phyloP scores from a whole-genome alignment of 192 early-diverging fungal genomes.

The Podila epigama region DNA sequence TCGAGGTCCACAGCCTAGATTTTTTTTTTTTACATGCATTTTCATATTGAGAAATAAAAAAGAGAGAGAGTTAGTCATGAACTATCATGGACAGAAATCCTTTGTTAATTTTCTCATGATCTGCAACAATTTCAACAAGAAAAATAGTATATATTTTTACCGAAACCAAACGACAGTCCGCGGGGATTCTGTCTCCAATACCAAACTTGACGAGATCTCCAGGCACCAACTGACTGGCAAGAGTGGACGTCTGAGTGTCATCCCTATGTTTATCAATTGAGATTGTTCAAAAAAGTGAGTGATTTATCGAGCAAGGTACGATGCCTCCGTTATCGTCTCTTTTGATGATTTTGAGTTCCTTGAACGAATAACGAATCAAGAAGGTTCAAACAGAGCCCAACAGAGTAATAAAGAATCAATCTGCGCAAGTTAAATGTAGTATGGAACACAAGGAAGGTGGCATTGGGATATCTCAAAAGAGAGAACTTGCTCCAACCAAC shows the following conservation, averaged over 20 bases:
- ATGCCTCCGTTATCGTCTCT: background rate
- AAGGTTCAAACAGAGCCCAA: conserved; percentile 8
- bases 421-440: conserved; percentile 2
- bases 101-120: no score
- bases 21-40: background rate
- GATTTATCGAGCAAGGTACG: no score
- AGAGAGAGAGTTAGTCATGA: no score
- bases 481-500: background rate
- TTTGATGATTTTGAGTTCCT: background rate
- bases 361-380: background rate
- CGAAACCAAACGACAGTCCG: conserved; percentile 83
- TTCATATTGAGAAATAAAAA: background rate
- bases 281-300: no score
- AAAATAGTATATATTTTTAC: conserved; percentile 29
- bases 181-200: conserved; percentile 93
- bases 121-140: no score
- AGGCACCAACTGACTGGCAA: conserved; percentile 87
- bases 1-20: conserved; percentile 76
- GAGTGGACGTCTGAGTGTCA: conserved; percentile 58
- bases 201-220: conserved; percentile 90
- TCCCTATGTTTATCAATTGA: no score
- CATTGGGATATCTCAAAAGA: background rate
- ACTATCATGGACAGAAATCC: no score
- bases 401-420: conserved; percentile 4
- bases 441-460: background rate